A percentile compares a stretch with the other conserved stretches of the same genome.
These are phyloP conservation scores for Leccinum fallax DNA, from an alignment of 1,284 basidiomycete genomes.

Conservation along the genomic window DNA sequence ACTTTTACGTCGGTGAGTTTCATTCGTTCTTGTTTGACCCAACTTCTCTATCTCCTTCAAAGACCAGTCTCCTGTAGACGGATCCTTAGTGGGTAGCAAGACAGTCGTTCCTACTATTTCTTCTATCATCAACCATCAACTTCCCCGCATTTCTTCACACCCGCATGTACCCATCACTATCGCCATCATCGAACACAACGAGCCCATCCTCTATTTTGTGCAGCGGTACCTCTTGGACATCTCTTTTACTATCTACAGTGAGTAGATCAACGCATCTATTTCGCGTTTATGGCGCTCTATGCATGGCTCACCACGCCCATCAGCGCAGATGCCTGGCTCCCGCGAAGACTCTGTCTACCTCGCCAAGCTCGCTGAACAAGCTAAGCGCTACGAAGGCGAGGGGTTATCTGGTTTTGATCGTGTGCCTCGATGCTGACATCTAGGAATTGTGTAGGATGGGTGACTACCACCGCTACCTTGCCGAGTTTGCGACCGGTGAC, in stretches of 20 bases:
- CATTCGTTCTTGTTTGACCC: neutral
- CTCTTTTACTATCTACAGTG: conserved; percentile 33
- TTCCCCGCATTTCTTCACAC: conserved; percentile 36
- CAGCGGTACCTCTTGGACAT: conserved; percentile 12
- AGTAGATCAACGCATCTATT: conserved; percentile 33
- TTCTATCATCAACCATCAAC: conserved; percentile 36
- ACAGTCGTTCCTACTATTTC: no score
- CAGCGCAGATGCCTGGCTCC: conserved; percentile 75
- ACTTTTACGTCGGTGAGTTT: conserved; percentile 78
- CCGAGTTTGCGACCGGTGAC: conserved; percentile 98
- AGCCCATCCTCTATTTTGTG: conserved; percentile 33
- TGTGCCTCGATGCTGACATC: conserved; percentile 11
- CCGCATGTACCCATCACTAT: conserved; percentile 35
- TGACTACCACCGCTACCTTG: conserved; percentile 99
- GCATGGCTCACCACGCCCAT: conserved; percentile 27
- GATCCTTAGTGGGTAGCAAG: no score
- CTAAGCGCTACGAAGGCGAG: conserved; percentile 96
- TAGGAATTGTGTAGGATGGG: conserved; percentile 78
- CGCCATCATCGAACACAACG: conserved; percentile 32
- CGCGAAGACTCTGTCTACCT: conserved; percentile 99
- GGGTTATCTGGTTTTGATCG: conserved; percentile 19
- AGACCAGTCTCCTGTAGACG: no score
- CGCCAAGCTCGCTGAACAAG: conserved; percentile 99
- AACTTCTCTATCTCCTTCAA: neutral
- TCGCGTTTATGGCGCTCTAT: conserved; percentile 22